Base-by-base conservation (phyloP, 768 basidiomycete genomes). In the Termitomyces sp. region DNA sequence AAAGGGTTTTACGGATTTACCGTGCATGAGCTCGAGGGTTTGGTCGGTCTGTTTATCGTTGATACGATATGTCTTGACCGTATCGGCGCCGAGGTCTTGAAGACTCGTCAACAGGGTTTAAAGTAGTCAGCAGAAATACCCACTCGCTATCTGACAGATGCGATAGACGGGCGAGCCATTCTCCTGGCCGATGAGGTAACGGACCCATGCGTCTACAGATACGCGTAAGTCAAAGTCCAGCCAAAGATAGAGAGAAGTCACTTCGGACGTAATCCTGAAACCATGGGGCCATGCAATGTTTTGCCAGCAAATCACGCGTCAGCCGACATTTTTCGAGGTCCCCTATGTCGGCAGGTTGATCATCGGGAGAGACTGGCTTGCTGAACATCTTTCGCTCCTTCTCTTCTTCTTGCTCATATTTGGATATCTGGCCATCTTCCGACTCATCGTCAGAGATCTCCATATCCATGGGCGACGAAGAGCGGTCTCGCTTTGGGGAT, bases 361-460 rank as follows among this genome's bases (percentile, higher is more conserved):
- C 77, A 40, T 81, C 77, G 8, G 72, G 74, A 6, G 73, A 63
- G 34, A 73, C 70, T 3, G 72, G 54, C 54, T 79, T 81, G 52
- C 73, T 77, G 21, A 79, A 73, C 23, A 83, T 54, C 55, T 78
- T 80, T 23, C 78, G 73, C 27, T 81, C 80, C 53, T 80, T 80
- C 64, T 85, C 87, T 64, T 91, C 88, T 61, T 88, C 84, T 59
- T 89, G 85, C 55, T 91, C 87, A 27, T 77, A 79, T 63, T 84
- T 85, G 40, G 77, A 84, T 56, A 91, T 86, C 67, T 88, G 86
- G 0, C 89, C 90, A 60, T 91, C 89, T 56, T 91, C 91, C 14
- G 88, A 91, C 43, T 91, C 93, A 45, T 90, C 89, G 30, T 86
- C 84, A n/a, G 87, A 89, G 27, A 86, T 88, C 46, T 90, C 91